These are phyloP conservation scores for Phialophora verrucosa DNA, from an alignment of 2,329 filamentous ascomycete species.

Conservation along the genomic window DNA sequence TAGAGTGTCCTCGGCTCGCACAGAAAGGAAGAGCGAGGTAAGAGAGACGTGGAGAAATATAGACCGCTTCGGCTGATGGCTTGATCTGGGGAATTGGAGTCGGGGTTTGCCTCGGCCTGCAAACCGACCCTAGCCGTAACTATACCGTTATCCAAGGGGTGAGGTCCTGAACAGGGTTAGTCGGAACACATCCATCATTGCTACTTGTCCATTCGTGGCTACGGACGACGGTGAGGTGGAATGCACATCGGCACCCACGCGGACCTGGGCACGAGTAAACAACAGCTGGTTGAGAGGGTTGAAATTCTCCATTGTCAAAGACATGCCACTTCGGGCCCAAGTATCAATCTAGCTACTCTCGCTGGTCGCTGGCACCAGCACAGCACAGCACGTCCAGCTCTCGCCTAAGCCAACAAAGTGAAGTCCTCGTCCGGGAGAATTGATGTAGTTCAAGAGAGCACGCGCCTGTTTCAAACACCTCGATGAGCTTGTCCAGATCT, in stretches of 20 bases:
- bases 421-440: conserved; percentile 29
- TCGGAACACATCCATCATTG: neutral
- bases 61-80: conserved; percentile 11
- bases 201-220: too few species aligned
- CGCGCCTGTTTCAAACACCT: conserved; percentile 16
- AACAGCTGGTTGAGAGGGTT: conserved; percentile 36
- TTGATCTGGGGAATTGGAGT: conserved; percentile 20
- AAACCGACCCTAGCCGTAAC: neutral
- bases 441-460: conserved; percentile 28
- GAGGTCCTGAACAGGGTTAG: conserved; percentile 7
- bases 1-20: conserved; percentile 4
- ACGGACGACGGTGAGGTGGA: too few species aligned
- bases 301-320: conserved; percentile 38
- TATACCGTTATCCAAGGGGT: neutral
- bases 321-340: conserved; percentile 16
- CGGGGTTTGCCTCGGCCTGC: conserved; percentile 16
- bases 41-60: conserved; percentile 7
- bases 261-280: neutral
- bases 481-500: conserved; percentile 22
- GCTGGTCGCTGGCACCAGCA: conserved; percentile 18
- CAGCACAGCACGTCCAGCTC: neutral
- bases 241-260: neutral
- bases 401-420: conserved; percentile 17
- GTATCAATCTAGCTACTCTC: conserved; percentile 34
- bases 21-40: neutral